Evolutionary conservation across 257 asterid genomes (phyloP).

Genomic region (Voacanga thouarsii): DNA sequence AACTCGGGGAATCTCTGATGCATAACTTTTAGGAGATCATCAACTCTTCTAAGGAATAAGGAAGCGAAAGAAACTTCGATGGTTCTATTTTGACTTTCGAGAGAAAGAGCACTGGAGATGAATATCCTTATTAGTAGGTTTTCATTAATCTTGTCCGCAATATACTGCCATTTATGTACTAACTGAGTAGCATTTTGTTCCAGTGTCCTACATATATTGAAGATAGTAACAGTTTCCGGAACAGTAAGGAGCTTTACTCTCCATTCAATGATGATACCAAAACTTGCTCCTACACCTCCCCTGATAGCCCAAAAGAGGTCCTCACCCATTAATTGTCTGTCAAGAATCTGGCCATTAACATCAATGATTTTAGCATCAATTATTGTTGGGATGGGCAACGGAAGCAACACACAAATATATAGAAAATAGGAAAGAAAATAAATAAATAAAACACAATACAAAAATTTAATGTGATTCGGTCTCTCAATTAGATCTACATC

Average conservation of each 20-base stretch:
- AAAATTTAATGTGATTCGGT: too few relatives aligned
- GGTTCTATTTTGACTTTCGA: not conserved
- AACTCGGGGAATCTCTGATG: too few relatives aligned
- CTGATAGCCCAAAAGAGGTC: too few relatives aligned
- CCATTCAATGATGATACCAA: constrained; percentile 28
- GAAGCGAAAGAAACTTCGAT: constrained; percentile 26
- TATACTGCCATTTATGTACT: constrained; percentile 33
- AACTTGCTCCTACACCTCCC: too few relatives aligned
- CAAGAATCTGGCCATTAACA: constrained; percentile 30
- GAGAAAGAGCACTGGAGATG: constrained; percentile 2
- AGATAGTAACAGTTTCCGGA: constrained; percentile 23
- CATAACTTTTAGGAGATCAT: too few relatives aligned
- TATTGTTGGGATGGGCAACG: too few relatives aligned
- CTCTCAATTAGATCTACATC: too few relatives aligned
- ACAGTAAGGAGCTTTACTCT: constrained; percentile 35
- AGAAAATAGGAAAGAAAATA: too few relatives aligned
- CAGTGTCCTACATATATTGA: constrained; percentile 28
- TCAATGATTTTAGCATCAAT: constrained; percentile 33
- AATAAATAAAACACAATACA: too few relatives aligned
- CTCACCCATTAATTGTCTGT: constrained; percentile 36
- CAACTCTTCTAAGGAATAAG: too few relatives aligned
- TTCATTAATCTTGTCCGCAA: too few relatives aligned
- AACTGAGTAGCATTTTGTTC: constrained; percentile 31
- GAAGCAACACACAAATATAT: too few relatives aligned
- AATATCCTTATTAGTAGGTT: constrained; percentile 14